Evolutionary conservation across 768 basidiomycete species (phyloP), one percentile per base, ranked within the genome.

Genomic region (Amanita pseudoporphyria): DNA sequence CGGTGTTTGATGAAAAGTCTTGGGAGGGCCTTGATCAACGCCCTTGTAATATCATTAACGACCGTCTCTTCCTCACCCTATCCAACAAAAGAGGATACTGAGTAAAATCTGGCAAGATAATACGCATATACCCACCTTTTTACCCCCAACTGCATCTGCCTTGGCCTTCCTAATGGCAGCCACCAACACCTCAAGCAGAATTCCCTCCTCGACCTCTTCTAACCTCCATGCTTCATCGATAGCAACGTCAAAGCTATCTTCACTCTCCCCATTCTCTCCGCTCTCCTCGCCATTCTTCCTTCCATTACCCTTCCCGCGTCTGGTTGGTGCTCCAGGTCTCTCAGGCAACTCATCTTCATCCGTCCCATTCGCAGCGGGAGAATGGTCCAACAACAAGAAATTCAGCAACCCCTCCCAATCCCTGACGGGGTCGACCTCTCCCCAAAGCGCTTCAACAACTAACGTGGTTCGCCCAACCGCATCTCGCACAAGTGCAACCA

Each of bases 1-100:
- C 98, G 93, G 63, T 98, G 84, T 62, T 95, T 96, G 61, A 91
- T 79, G 63, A 97, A 90, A 14, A 98, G 70, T 36, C 82, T 73
- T 0, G 94, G 93, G 1, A 98, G 71, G 2, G 82, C 82, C 53
- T 91, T 90, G 62, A 97, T 96, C 30, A 99, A 67, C 5, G 80
- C 83, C 9, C 91, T 83, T 0, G 93, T 92, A 52, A 90, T 77
- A 53, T 89, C 81, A 39, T 83, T 84, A 4, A 76, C 66, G 10
- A 81, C 65, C 14, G 71, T 78, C 54, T 90, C 86, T 49, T 83
- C 87, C 57, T 87, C 84, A 14, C 74, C 81, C 86, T 87, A 46
- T 39, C 26, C 37, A 52, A n/a, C n/a, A n/a, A n/a, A n/a, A 14
- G 12, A 38, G 36, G 21, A 49, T 13, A 51, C 24, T 36, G 21